These are phyloP conservation scores for Vanrija sp. DNA, from an alignment of 1,284 basidiomycete genomes.

Conservation along the genomic window DNA sequence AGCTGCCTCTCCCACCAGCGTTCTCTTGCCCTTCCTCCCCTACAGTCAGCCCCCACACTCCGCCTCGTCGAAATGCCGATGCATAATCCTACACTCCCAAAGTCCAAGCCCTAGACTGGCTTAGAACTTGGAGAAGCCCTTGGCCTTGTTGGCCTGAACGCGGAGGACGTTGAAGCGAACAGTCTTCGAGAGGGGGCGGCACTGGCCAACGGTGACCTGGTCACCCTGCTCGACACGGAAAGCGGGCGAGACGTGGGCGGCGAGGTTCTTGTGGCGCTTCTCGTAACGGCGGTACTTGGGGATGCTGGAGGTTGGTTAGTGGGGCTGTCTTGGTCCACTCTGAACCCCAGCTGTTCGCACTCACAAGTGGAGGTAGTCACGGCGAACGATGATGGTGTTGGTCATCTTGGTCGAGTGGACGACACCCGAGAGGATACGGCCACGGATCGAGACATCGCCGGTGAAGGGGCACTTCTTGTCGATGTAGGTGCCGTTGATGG, in stretches of 20 bases:
- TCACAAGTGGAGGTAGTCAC: constrained; percentile 90
- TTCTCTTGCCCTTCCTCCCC: no score
- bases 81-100: constrained; percentile 15
- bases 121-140: constrained; percentile 93
- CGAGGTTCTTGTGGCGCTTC: constrained; percentile 97
- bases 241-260: constrained; percentile 93
- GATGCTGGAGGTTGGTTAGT: constrained; percentile 51
- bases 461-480: constrained; percentile 99
- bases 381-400: constrained; percentile 95
- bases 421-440: constrained; percentile 97
- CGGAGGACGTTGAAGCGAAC: constrained; percentile 97
- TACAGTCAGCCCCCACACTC: no score
- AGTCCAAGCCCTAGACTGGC: constrained; percentile 1
- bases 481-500: constrained; percentile 95
- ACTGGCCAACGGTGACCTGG: constrained; percentile 95
- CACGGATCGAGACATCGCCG: constrained; percentile 93
- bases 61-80: constrained; percentile 11
- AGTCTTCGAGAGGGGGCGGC: constrained; percentile 98
- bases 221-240: constrained; percentile 96
- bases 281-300: constrained; percentile 99
- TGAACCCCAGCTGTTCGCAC: constrained; percentile 2
- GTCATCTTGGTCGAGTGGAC: constrained; percentile 97
- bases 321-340: no score
- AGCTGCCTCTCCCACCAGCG: no score
- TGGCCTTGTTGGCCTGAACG: constrained; percentile 81